phyloP scores from a whole-genome alignment of 345 rosid genomes.

The Pistacia atlantica region DNA sequence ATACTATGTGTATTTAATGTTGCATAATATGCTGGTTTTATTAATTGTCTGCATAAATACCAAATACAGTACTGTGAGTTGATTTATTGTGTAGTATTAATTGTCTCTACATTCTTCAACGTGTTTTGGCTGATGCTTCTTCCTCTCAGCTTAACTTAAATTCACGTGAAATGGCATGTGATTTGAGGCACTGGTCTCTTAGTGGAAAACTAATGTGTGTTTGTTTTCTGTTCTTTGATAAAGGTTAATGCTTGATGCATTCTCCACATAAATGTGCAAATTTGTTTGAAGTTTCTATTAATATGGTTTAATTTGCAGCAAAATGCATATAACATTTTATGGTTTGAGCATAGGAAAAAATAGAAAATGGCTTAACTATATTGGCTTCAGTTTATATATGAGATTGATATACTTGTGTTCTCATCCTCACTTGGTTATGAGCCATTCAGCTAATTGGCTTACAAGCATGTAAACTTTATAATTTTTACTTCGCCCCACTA shows the following conservation, averaged over 20 bases:
- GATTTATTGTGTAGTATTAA: conserved; percentile 17
- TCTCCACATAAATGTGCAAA: not conserved
- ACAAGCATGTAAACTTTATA: not conserved
- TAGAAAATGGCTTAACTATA: conserved; percentile 8
- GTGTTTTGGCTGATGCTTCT: conserved; percentile 12
- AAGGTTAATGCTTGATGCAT: not conserved
- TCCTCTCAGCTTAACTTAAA: not conserved
- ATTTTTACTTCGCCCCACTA: not conserved
- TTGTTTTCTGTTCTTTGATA: not conserved
- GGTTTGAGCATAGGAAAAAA: not conserved
- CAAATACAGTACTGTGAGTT: conserved; percentile 11
- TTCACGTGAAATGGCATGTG: conserved; percentile 14
- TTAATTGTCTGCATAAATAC: conserved; percentile 18
- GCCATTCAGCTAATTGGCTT: conserved; percentile 5
- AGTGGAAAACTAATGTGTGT: not conserved
- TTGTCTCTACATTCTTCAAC: not conserved
- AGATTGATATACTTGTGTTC: not conserved
- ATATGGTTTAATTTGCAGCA: not conserved
- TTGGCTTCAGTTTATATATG: not conserved
- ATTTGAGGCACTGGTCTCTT: not conserved
- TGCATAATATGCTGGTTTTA: conserved; percentile 3
- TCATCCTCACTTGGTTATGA: conserved; percentile 1
- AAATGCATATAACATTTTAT: not conserved
- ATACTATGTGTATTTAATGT: conserved; percentile 9
- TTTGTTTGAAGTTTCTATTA: not conserved